These are phyloP conservation scores for Phaeosphaeriaceae sp. DNA, from an alignment of 2,329 filamentous ascomycete species.

Conservation along the genomic window DNA sequence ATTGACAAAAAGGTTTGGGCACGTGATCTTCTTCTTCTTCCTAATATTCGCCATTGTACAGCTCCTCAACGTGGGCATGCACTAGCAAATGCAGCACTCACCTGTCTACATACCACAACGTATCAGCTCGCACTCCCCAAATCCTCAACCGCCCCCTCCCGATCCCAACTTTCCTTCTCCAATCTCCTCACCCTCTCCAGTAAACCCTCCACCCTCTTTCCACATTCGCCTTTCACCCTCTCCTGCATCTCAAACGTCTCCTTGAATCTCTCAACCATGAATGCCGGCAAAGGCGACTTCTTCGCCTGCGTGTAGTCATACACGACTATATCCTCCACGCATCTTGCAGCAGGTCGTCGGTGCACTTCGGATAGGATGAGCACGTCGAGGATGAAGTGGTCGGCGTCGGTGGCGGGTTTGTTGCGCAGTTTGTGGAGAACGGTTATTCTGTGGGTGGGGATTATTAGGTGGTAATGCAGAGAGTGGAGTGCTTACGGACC, in stretches of 20 bases:
- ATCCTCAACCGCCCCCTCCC: slow-evolving; percentile 74
- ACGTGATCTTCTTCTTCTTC: too few relatives aligned
- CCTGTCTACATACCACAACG: neutral
- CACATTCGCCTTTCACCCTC: slow-evolving; percentile 61
- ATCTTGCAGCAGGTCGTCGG: slow-evolving; percentile 74
- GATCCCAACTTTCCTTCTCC: slow-evolving; percentile 78
- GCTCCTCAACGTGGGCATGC: too few relatives aligned
- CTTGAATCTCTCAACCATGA: slow-evolving; percentile 67
- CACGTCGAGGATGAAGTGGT: slow-evolving; percentile 67
- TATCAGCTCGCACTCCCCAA: slow-evolving; percentile 47
- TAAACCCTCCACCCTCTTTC: slow-evolving; percentile 62
- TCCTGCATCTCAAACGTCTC: slow-evolving; percentile 69
- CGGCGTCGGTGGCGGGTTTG: slow-evolving; percentile 57
- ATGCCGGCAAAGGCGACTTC: slow-evolving; percentile 65
- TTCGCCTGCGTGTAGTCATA: slow-evolving; percentile 72
- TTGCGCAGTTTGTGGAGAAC: slow-evolving; percentile 79
- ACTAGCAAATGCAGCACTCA: neutral
- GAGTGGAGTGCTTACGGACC: slow-evolving; percentile 13
- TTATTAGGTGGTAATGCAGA: neutral
- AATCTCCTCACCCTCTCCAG: slow-evolving; percentile 58
- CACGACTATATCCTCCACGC: slow-evolving; percentile 78
- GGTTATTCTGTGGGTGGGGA: slow-evolving; percentile 61
- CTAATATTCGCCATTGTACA: too few relatives aligned
- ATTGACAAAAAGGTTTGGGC: too few relatives aligned
- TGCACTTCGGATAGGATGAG: slow-evolving; percentile 77